A percentile compares a stretch with the other conserved stretches of the same genome.
phyloP scores from a whole-genome alignment of 176 grass and related monocot species.

The Alloteropsis semialata region DNA sequence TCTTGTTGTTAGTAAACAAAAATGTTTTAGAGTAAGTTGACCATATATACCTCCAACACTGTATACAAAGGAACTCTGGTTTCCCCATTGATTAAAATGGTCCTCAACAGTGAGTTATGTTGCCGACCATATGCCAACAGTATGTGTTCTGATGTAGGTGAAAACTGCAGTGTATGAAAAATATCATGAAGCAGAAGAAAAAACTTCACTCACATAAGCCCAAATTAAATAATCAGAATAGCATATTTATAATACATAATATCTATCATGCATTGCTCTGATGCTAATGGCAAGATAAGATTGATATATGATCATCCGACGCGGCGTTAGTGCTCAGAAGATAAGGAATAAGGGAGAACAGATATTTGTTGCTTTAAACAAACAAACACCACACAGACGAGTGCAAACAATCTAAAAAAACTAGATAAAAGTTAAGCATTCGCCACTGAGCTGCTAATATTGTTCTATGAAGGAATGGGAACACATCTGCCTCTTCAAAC shows the following conservation, averaged over 20 bases:
- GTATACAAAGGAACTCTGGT: slow-evolving; percentile 87
- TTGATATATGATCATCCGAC: not conserved
- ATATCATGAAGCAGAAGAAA: not conserved
- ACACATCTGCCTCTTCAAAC: not conserved
- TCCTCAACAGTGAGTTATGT: slow-evolving; percentile 84
- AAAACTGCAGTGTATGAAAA: slow-evolving; percentile 60
- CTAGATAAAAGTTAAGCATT: not conserved
- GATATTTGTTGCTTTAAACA: not conserved
- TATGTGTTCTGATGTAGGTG: slow-evolving; percentile 94
- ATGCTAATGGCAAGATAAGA: not conserved
- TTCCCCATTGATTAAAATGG: slow-evolving; percentile 72
- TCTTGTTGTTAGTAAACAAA: not conserved
- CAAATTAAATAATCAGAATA: slow-evolving; percentile 28
- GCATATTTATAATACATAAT: not conserved
- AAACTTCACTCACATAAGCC: not conserved
- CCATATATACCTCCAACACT: slow-evolving; percentile 84
- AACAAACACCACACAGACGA: not conserved
- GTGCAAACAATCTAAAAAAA: not conserved
- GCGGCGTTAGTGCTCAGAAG: not conserved
- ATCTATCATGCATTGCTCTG: not conserved
- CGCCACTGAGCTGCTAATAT: not conserved
- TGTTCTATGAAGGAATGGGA: not conserved
- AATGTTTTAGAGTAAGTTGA: not conserved
- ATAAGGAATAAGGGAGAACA: not conserved
- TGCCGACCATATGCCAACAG: slow-evolving; percentile 96